Base-by-base conservation (phyloP, 805 yeast species). In the Candida namnaoensis region DNA sequence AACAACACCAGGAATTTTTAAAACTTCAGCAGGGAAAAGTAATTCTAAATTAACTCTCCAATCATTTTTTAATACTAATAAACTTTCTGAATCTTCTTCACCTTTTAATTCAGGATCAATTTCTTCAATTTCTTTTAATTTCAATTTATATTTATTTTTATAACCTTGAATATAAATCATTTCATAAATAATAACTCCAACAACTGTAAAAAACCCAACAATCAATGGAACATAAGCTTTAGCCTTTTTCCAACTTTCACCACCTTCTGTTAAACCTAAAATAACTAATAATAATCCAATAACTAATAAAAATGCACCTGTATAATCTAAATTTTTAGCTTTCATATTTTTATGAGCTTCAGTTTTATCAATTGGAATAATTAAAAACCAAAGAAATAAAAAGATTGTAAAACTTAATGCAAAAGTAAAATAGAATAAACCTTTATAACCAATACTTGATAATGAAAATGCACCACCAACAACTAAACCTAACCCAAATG, bases 261-360 rank as follows among this genome's bases (percentile, higher is more conserved):
- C 75, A 23, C 71, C 74, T 46, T 69, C 68, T 0, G 72, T 69
- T 37, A 71, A 54, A 0, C 74, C 78, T 9, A 66, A 56, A 26
- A 70, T 68, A 3, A 69, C 46, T 33, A 71, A 48, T 3, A 69
- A 35, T 5, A 58, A 46, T 0, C 71, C 72, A 14, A 49, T 39
- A 19, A 71, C 62, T 11, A 68, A 44, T 12, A 62, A 11, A 1
- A 53, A 7, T 0, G 61, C 53, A 10, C 70, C 73, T n/a, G 47
- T 43, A 44, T 52, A 68, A 40, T 72, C 69, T 32, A 71, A 38
- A 43, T 65, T 46, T 40, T 45, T 51, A 12, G 58, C 15, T 15
- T 41, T 47, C 35, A 49, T 26, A 15, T 46, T 46, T 39, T 43
- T 26, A 15, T 45, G 44, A 33, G 41, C 56, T 23, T 52, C 55